Evolutionary conservation across 768 basidiomycete species (phyloP), one percentile per base, ranked within the genome.

Genomic region (Podaxis sp.): DNA sequence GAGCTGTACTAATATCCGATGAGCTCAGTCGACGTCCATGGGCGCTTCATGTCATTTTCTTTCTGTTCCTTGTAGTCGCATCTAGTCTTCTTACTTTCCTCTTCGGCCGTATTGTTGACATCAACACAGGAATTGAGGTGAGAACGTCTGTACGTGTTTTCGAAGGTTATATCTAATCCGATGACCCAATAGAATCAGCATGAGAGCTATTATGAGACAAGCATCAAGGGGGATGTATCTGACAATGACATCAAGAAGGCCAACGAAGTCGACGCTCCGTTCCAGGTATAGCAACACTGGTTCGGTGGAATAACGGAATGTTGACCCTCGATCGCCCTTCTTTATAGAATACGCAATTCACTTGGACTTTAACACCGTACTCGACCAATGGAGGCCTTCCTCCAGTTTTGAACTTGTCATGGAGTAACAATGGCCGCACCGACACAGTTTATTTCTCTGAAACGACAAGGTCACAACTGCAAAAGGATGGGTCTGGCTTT

Each of bases 301-400:
- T 22, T 51, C 9, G 42, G 30, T 9, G 5, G n/a, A 49, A 49
- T n/a, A 49, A 3, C 19, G 7, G 22, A 11, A 4, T 2, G 9
- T 3, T 15, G n/a, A 39, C 12, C 19, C 11, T 24, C 9, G n/a
- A 11, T 30, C 12, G 6, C 11, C 7, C 36, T 40, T 40, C n/a
- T 8, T 3, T 38, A n/a, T 22, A 80, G 79, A 66, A 73, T 53
- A 74, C 63, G 39, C 57, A 66, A 12, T 57, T 77, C 9, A 77
- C 78, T 12, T 80, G 79, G 78, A 78, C 77, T 2, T 59, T 80
- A 33, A 65, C 75, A 2, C 78, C 79, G 1, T 77, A 76, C 63
- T 75, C 76, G 1, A 66, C 65, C 8, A 73, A 74, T 49, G 75
- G 74, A 28, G 70, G 70, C 3, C 66, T 76, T 28, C 78, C 77